Base-by-base conservation (phyloP, 345 rosid species). In the Alliaria petiolata region DNA sequence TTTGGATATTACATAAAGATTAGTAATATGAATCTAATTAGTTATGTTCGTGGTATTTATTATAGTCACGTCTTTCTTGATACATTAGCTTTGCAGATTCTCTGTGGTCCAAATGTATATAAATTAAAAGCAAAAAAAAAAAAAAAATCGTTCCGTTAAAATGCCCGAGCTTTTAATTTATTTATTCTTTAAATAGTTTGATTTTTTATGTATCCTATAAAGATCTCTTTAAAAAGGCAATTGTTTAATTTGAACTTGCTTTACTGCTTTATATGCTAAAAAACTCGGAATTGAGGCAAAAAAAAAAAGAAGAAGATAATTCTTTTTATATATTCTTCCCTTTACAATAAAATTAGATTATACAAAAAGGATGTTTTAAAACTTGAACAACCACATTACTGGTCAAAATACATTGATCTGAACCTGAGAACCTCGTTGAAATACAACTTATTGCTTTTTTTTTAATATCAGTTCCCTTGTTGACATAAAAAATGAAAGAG, bases 51-150 rank as follows among this genome's bases (percentile, higher is more conserved):
- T 40, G 34, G 57, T 60, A 67, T 75, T 75, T 75, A 75, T 61
- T 52, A 75, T 35, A 51, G 63, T 75, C 74, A 75, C 69, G 68
- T 67, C 68, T 61, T 75, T 75, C 73, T 75, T 60, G 63, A 67
- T 75, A 67, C 65, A 16, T n/a, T n/a, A 73, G 55, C 31, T 74
- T 66, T 59, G 36, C 71, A 73, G 77, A 73, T 66, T 67, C 66
- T 57, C 13, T 58, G 73, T 59, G 73, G 78, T 74, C 78, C 73
- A 66, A 5, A n/a, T 74, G 16, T 57, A 57, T 31, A 50, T 25
- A 67, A 61, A 67, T 59, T 40, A 22, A 67, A 67, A 33, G 71
- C 65, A 50, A 31, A n/a, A n/a, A n/a, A n/a, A n/a, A n/a, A 16
- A 33, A 36, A 2, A 7, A 60, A 47, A 6, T 44, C 2, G 17